Base-by-base conservation (phyloP, 2,329 filamentous ascomycete species). In the Penicillium sp. region DNA sequence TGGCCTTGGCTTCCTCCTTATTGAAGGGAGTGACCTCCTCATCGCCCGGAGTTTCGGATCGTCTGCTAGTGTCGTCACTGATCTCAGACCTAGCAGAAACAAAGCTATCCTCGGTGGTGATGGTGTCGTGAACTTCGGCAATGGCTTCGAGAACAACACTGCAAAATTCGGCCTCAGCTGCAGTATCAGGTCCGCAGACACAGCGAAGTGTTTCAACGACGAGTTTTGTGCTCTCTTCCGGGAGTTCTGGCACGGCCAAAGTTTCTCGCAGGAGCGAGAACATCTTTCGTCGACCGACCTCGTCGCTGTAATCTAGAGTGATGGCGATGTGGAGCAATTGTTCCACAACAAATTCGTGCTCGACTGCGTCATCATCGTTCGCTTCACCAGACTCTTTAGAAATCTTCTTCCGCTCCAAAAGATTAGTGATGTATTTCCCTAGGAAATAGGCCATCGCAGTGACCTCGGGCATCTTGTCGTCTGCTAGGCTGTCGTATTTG, bases 241-340 rank as follows among this genome's bases (percentile, higher is more conserved):
- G 92, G 2, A 99, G 81, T 65, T 95, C 90, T 4, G 92, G 86
- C 51, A 92, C 87, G 0, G 92, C 92, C 16, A 99, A 79, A 2
- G 89, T 88, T 71, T 96, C 91, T 54, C 94, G 85, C 58, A 97
- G 84, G 34, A 97, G 82, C 19, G 90, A 87, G 72, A 96, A 97
- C 92, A 99, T 97, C 78, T 96, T 96, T 57, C 93, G 84, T 63
- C 94, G 86, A 49, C 94, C 94, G 61, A 96, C 90, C 74, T 97
- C 94, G 70, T 99, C 94, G n/a, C 91, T 92, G 75, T 97, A 99
- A 75, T 99, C 94, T 50, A 97, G 84, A 1, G 91, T 95, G 58
- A 92, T 82, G 5, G 91, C 90, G 69, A 99, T 96, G 67, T 97
- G 89, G 36, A 99, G 85, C 56, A 99, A 81, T 71, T 99, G 95